phyloP scores from a whole-genome alignment of 2,329 filamentous ascomycete species.

The Helotiales sp. region DNA sequence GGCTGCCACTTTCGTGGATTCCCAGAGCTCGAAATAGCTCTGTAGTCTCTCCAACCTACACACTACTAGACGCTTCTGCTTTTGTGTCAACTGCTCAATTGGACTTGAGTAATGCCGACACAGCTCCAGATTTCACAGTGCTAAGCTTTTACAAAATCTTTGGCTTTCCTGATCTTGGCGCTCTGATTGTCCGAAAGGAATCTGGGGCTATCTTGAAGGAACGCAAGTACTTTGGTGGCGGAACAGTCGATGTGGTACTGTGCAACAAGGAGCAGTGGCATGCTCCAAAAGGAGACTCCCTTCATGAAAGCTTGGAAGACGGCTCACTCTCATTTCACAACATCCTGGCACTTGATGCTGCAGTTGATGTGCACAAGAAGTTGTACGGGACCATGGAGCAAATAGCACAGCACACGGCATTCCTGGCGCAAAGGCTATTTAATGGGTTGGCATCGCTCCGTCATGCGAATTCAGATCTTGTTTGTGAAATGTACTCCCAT shows the following conservation, averaged over 20 bases:
- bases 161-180: constrained; percentile 90
- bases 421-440: constrained; percentile 64
- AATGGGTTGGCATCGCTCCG: constrained; percentile 61
- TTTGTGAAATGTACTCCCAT: constrained; percentile 42
- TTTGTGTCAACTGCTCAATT: constrained; percentile 78
- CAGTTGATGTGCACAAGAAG: constrained; percentile 69
- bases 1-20: constrained; percentile 75
- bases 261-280: constrained; percentile 83
- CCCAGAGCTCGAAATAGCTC: constrained; percentile 44
- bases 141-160: constrained; percentile 98
- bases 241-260: constrained; percentile 89
- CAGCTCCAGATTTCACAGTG: constrained; percentile 81
- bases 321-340: constrained; percentile 90
- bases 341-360: constrained; percentile 81
- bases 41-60: constrained; percentile 53
- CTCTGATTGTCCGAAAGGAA: constrained; percentile 77
- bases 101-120: constrained; percentile 64
- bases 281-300: constrained; percentile 69
- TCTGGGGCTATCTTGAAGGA: constrained; percentile 66
- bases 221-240: constrained; percentile 88
- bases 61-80: constrained; percentile 83
- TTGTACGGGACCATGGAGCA: constrained; percentile 74
- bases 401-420: constrained; percentile 73
- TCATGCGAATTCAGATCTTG: constrained; percentile 64
- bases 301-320: constrained; percentile 88